Conservation (phyloP, 2,329 filamentous ascomycete species). For the Phyllosticta citribraziliensis region DNA sequence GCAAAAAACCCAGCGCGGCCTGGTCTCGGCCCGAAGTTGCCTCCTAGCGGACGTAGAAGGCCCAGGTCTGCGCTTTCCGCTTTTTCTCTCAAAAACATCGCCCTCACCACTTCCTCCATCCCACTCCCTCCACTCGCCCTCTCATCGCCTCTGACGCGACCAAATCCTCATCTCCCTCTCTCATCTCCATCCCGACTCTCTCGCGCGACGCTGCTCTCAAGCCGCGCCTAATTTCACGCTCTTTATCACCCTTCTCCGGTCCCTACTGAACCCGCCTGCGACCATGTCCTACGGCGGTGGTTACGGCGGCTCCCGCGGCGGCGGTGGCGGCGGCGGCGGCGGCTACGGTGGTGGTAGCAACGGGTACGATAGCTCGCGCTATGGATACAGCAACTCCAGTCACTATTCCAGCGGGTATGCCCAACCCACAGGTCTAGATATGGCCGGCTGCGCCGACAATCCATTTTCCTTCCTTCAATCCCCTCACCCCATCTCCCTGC, state of each 20-base stretch:
- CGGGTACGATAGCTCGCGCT: slow-evolving; percentile 38
- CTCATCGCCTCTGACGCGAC: neutral
- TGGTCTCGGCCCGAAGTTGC: slow-evolving; percentile 10
- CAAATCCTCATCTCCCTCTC: neutral
- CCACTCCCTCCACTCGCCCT: neutral
- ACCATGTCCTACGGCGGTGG: slow-evolving; percentile 61
- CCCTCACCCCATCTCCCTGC: neutral
- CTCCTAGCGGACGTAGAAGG: slow-evolving; percentile 1
- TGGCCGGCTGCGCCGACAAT: slow-evolving; percentile 20
- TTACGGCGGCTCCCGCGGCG: slow-evolving; percentile 35
- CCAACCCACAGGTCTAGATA: slow-evolving; percentile 31
- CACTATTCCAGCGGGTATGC: slow-evolving; percentile 37
- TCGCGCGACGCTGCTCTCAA: neutral
- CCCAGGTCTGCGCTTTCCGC: slow-evolving; percentile 1
- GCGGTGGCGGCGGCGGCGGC: slow-evolving; percentile 32
- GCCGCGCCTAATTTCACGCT: slow-evolving; percentile 6
- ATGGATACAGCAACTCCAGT: slow-evolving; percentile 39
- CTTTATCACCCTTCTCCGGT: slow-evolving; percentile 18
- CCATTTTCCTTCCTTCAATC: neutral
- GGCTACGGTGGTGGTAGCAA: slow-evolving; percentile 43
- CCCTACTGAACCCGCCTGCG: slow-evolving; percentile 21
- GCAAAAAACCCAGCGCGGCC: slow-evolving; percentile 1
- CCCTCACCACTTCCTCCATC: slow-evolving; percentile 6
- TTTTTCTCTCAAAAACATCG: slow-evolving; percentile 10
- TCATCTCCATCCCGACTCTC: neutral